Base-by-base conservation (phyloP, 768 basidiomycete species). In the Lactarius hengduanensis region DNA sequence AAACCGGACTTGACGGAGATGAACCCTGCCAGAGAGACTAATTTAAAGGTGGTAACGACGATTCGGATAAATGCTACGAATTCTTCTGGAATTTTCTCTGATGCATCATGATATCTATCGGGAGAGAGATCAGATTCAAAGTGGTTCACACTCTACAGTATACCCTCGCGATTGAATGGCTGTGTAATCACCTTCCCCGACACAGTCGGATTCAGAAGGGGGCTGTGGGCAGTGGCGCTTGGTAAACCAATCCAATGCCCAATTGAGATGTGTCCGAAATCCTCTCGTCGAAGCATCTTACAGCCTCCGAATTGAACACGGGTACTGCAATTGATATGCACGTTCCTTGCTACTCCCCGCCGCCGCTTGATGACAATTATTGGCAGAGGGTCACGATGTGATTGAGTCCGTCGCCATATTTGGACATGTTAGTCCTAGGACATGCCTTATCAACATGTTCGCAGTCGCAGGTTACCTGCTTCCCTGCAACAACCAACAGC, bases 1-100 rank as follows among this genome's bases (percentile, higher is more conserved):
- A 43, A 63, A 63, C 22, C 57, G 57, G 65, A 38, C 30, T 58
- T 62, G 65, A 40, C 66, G 66, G 66, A 67, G 59, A 66, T 66
- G 65, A 61, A 26, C 16, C 15, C 15, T 5, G 20, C 47, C 54
- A 22, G 28, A 53, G 36, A 57, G 18, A 38, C 47, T 54, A 57
- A 61, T 50, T 55, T 45, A 11, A 53, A 57, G 61, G 56, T 28
- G 53, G 41, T 57, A 47, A 62, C 36, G 61, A 65, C 54, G 41
- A 56, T 30, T 56, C 26, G 6, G 54, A 22, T 38, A 53, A 53
- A 40, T 38, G 34, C 50, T 59, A 26, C 54, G 32, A 59, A 32
- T 56, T 65, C 59, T 38, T 38, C 36, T 13, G 36, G 36, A 60
- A 60, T 34, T 66, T 57, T 2, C 34, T 45, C 55, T 36, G 55